Evolutionary conservation across 768 basidiomycete species (phyloP), one percentile per base, ranked within the genome.

Genomic region (Amyloporia xantha): DNA sequence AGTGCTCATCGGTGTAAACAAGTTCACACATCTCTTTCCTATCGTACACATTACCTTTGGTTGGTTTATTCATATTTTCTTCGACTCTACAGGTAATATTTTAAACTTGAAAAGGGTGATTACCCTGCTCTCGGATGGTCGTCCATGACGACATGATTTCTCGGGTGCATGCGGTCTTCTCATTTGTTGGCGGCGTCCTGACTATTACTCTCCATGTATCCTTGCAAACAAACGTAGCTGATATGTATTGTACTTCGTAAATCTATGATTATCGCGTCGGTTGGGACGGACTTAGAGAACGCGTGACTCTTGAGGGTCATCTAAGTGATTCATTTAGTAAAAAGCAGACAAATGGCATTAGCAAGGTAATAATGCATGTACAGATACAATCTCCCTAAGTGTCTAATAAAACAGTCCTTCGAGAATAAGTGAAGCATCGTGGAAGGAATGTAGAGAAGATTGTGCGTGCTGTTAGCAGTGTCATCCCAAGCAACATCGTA

Each of bases 231-330:
- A 11, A 35, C 10, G 28, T 36, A 47, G 37, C 46, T 38, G 46
- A 9, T 47, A 19, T 47, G 46, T 47, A 47, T 47, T 47, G 36
- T 47, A 47, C 46, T 21, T 37, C 24, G 25, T 39, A 20, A 37
- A 47, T 39, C 35, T 47, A 37, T 47, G 37, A 38, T 28, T 25
- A 47, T 24, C 24, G 9, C 25, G 25, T 35, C 38, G 38, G 9
- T 42, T 21, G 10, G 41, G 41, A 42, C 41, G 23, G 20, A n/a
- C 17, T 39, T 21, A 7, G 9, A 39, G 30, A 33, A 33, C 30
- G 30, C 7, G 30, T 33, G 30, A 33, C 30, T 33, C 7, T 33
- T 33, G 30, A 33, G 30, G 9, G 30, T n/a, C n/a, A n/a, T n/a
- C n/a, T n/a, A n/a, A n/a, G n/a, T n/a, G n/a, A n/a, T n/a, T n/a